Conservation (phyloP, 2,329 filamentous ascomycete species). For the Pestalotiopsis sp. region DNA sequence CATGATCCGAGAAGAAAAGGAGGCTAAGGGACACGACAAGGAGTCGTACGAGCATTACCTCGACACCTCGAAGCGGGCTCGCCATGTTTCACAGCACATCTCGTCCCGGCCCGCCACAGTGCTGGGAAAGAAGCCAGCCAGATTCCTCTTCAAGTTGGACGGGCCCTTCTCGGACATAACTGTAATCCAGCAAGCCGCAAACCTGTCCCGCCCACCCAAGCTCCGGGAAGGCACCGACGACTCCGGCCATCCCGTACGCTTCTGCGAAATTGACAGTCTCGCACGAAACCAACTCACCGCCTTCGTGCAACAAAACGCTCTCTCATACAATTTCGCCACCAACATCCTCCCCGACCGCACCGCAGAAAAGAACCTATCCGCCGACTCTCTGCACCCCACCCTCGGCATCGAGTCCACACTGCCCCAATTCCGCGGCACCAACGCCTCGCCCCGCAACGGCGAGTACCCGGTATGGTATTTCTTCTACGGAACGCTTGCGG, state of each 20-base stretch:
- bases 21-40: constrained; percentile 17
- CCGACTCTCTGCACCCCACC: constrained; percentile 12
- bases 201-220: neutral
- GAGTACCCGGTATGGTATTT: constrained; percentile 41
- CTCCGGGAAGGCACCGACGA: neutral
- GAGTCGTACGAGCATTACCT: constrained; percentile 19
- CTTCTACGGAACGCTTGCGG: constrained; percentile 42
- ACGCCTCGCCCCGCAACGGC: neutral
- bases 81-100: neutral
- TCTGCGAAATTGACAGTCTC: neutral
- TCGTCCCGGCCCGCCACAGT: neutral
- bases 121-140: neutral
- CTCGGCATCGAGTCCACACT: neutral
- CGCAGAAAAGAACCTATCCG: constrained; percentile 13
- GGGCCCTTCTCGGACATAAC: neutral
- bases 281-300: neutral
- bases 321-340: neutral
- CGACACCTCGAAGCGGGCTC: neutral
- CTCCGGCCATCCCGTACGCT: neutral
- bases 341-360: neutral
- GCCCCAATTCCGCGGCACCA: neutral
- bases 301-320: neutral
- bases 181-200: neutral
- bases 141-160: neutral
- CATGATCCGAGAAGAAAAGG: constrained; percentile 15